phyloP scores from a whole-genome alignment of 345 rosid species.

The Odontarrhena argentea region DNA sequence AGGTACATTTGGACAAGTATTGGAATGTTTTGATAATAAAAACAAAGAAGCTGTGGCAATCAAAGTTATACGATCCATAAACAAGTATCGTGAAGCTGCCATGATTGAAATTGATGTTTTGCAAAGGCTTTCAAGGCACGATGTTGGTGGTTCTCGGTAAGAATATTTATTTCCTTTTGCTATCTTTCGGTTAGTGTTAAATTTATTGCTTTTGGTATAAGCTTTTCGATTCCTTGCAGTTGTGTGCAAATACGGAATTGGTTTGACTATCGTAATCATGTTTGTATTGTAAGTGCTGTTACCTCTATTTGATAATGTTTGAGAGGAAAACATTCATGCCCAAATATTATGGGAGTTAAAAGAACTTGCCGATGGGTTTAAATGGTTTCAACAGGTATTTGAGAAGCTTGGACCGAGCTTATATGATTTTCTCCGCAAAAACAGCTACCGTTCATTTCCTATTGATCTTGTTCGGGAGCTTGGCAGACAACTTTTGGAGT shows the following conservation, averaged over 20 bases:
- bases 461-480: conserved; percentile 99
- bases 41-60: conserved; percentile 82
- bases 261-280: conserved; percentile 99
- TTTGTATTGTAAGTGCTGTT: conserved; percentile 97
- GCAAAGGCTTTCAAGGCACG: conserved; percentile 82
- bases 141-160: conserved; percentile 71
- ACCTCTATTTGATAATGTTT: conserved; percentile 54
- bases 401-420: conserved; percentile 99
- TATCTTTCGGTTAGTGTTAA: conserved; percentile 24
- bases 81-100: conserved; percentile 90
- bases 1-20: conserved; percentile 89
- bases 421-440: conserved; percentile 99
- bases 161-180: conserved; percentile 34
- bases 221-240: conserved; percentile 93
- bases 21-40: conserved; percentile 84
- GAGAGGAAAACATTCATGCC: conserved; percentile 46
- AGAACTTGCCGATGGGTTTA: conserved; percentile 75
- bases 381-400: conserved; percentile 98
- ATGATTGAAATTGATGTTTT: conserved; percentile 82
- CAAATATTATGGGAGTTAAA: conserved; percentile 63
- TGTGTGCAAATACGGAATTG: conserved; percentile 99
- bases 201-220: conserved; percentile 53
- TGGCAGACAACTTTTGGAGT: conserved; percentile 99
- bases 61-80: conserved; percentile 75
- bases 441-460: conserved; percentile 97